These are phyloP conservation scores for Botryosphaeria agaves DNA, from an alignment of 2,329 filamentous ascomycete genomes.

Conservation along the genomic window DNA sequence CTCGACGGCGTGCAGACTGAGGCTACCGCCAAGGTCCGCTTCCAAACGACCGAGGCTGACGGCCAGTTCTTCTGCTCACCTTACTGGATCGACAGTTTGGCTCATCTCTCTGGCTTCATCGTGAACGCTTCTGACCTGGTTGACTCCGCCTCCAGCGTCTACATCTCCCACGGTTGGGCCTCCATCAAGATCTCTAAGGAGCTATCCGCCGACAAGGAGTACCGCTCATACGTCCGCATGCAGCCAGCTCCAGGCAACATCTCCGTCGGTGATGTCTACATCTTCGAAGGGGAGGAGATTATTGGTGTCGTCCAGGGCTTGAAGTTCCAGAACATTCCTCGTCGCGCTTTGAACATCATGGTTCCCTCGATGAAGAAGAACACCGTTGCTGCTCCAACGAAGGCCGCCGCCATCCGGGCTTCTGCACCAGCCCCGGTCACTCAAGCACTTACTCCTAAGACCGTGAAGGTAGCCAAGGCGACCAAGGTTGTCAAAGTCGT, in stretches of 20 bases:
- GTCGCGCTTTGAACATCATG: constrained; percentile 48
- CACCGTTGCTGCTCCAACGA: constrained; percentile 16
- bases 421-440: constrained; percentile 11
- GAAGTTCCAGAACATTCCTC: constrained; percentile 50
- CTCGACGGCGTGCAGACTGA: constrained; percentile 38
- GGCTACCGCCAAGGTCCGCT: constrained; percentile 35
- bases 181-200: constrained; percentile 38
- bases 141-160: constrained; percentile 41
- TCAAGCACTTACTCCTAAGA: constrained; percentile 11
- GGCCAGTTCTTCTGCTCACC: constrained; percentile 41
- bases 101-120: constrained; percentile 41
- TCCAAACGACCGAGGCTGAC: constrained; percentile 34
- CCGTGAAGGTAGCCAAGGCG: constrained; percentile 23
- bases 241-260: constrained; percentile 36
- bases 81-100: constrained; percentile 41
- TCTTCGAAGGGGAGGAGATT: constrained; percentile 40
- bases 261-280: constrained; percentile 41
- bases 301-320: constrained; percentile 42
- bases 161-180: constrained; percentile 45
- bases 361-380: constrained; percentile 40
- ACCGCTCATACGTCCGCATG: constrained; percentile 46
- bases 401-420: constrained; percentile 17
- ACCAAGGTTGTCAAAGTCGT: constrained; percentile 33
- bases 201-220: constrained; percentile 33
- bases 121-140: constrained; percentile 41